Evolutionary conservation across 2,329 filamentous ascomycete genomes (phyloP), one percentile per base, ranked within the genome.

Genomic region (Coniochaeta prunicola): DNA sequence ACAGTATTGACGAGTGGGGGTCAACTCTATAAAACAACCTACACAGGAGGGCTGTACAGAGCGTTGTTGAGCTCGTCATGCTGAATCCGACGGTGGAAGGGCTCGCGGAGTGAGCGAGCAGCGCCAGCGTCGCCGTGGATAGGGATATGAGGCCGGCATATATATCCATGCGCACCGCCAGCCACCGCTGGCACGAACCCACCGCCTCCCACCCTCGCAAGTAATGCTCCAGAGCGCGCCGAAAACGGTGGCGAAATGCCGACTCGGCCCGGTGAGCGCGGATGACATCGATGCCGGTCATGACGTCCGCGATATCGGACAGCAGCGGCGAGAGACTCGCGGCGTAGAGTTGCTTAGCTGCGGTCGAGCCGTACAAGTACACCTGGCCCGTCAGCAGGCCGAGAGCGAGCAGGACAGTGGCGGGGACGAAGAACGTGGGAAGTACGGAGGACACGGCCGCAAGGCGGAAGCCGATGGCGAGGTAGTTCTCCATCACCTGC

Each of bases 141-240:
- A n/a, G n/a, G n/a, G n/a, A n/a, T n/a, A n/a, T n/a, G n/a, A n/a
- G n/a, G n/a, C n/a, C n/a, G n/a, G n/a, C n/a, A n/a, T n/a, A n/a
- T n/a, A n/a, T n/a, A n/a, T n/a, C n/a, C n/a, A n/a, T 90, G 58
- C 92, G 84, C 73, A 96, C 88, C 4, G 92, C 88, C 38, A 97
- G 85, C 92, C 92, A 97, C 75, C 92, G 84, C 73, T 96, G 96
- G 77, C 59, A 92, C 85, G 77, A 96, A 31, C 66, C 69, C 53
- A 70, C 67, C 2, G 70, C 62, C 55, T 73, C 70, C 13, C 64
- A 60, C 6, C 69, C 69, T 19, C 68, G 67, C 33, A 68, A 64
- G 59, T 71, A 67, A 0, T 64, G 68, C n/a, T n/a, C 33, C 4
- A 73, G 64, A 7, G 65, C 57, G 4, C 61, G 56, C 57, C 15